Evolutionary conservation across 2,329 filamentous ascomycete species (phyloP), one percentile per base, ranked within the genome.

Genomic region (Talaromyces funiculosus): DNA sequence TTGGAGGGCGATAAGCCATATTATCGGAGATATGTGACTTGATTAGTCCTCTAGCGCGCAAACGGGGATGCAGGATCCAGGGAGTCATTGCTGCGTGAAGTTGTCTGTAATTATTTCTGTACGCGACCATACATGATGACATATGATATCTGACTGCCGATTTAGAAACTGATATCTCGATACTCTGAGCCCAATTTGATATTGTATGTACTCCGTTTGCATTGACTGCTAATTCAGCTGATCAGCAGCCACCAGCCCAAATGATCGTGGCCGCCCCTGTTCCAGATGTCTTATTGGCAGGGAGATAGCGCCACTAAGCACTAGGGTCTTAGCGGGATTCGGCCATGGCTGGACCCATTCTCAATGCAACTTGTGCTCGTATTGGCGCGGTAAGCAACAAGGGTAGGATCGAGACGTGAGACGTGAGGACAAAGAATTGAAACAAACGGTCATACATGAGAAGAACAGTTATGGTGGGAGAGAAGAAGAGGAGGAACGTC

Each of bases 41-140:
- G n/a, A n/a, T n/a, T n/a, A n/a, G n/a, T n/a, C 72, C 59, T 74
- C 71, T 6, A 70, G 71, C 3, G 68, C 22, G 20, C 35, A 42
- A 20, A 42, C 42, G 9, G 35, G 10, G 35, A 40, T 26, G 22
- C 6, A n/a, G 14, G 43, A 47, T 47, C 14, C 14, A 47, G 12
- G 6, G 6, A 16, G 29, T n/a, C 26, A 29, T n/a, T 26, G 22
- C 7, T 10, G 6, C 20, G 43, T 8, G 43, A 47, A 47, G 22
- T 24, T 14, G 22, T 26, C 14, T n/a, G 43, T n/a, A 14, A 47
- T 26, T 5, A 18, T 24, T 12, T 47, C 14, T n/a, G 43, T n/a
- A 16, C 22, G 16, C 10, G 10, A 22, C 20, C 5, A 24, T 31
- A 49, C 14, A 29, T 5, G 45, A n/a, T 20, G 16, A 12, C 31